phyloP scores from a whole-genome alignment of 2,329 filamentous ascomycete genomes.

The Diplodia sapinea region DNA sequence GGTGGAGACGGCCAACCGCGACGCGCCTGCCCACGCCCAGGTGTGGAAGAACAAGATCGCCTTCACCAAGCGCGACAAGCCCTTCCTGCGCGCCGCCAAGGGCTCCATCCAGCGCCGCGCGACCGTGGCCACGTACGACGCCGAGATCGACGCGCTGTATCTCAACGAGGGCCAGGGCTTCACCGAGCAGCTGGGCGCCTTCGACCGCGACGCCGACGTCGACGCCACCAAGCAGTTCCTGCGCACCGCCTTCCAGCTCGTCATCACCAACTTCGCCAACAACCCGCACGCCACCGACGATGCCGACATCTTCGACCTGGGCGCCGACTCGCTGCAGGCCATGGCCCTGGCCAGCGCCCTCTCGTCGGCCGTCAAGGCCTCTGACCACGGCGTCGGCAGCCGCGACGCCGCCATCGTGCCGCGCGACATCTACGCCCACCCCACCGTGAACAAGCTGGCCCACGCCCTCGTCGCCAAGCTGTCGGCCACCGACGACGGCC shows the following conservation, averaged over 20 bases:
- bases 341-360: constrained; percentile 37
- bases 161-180: constrained; percentile 25
- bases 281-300: constrained; percentile 34
- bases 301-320: constrained; percentile 43
- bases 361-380: constrained; percentile 34
- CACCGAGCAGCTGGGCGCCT: constrained; percentile 26
- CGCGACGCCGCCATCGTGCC: constrained; percentile 37
- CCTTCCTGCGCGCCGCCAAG: constrained; percentile 55
- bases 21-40: constrained; percentile 50
- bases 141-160: constrained; percentile 57
- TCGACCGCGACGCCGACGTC: constrained; percentile 24
- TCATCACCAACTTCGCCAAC: constrained; percentile 27
- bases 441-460: constrained; percentile 40
- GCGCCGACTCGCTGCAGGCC: constrained; percentile 45
- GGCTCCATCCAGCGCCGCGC: constrained; percentile 52
- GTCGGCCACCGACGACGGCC: constrained; percentile 24
- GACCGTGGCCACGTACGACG: constrained; percentile 50
- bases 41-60: constrained; percentile 52
- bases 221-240: constrained; percentile 33
- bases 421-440: constrained; percentile 43
- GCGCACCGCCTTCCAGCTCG: constrained; percentile 32
- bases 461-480: constrained; percentile 32
- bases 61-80: constrained; percentile 50
- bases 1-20: constrained; percentile 53
- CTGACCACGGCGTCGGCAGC: constrained; percentile 31